Conservation (phyloP, 2,329 filamentous ascomycete species). For the Epichloe baconii region DNA sequence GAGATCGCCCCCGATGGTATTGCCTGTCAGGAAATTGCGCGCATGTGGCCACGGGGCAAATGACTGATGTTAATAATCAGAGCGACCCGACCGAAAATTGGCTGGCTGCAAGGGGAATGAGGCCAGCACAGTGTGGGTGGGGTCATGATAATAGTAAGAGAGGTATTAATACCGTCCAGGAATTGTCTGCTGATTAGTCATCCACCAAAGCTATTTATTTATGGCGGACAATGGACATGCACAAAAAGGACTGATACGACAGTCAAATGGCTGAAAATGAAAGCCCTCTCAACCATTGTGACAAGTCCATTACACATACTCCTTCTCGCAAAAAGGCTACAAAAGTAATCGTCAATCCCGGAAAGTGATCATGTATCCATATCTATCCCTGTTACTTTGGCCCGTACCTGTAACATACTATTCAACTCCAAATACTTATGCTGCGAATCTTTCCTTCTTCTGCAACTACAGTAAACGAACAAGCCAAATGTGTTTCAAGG, state of each 20-base stretch:
- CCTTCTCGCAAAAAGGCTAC: background rate
- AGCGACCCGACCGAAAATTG: background rate
- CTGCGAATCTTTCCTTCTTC: background rate
- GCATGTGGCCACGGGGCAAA: background rate
- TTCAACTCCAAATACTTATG: background rate
- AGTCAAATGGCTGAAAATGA: too few species aligned
- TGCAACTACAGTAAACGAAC: background rate
- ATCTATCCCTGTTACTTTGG: background rate
- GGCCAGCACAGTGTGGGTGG: constrained; percentile 1
- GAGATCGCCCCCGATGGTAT: background rate
- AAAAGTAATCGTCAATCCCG: background rate
- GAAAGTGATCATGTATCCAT: background rate
- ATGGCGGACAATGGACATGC: too few species aligned
- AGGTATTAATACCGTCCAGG: too few species aligned
- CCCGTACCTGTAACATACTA: background rate
- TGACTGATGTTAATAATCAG: background rate
- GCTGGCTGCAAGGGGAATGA: constrained; percentile 1
- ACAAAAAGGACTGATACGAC: too few species aligned
- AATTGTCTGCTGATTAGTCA: too few species aligned
- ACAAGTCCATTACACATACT: too few species aligned
- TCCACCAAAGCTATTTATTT: too few species aligned
- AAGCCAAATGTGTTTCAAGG: background rate
- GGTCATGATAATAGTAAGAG: background rate
- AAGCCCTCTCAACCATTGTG: too few species aligned
- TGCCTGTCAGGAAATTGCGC: background rate